Evolutionary conservation across 1,284 basidiomycete genomes (phyloP), one percentile per base, ranked within the genome.

Genomic region (Fistulinella cinereoalba): DNA sequence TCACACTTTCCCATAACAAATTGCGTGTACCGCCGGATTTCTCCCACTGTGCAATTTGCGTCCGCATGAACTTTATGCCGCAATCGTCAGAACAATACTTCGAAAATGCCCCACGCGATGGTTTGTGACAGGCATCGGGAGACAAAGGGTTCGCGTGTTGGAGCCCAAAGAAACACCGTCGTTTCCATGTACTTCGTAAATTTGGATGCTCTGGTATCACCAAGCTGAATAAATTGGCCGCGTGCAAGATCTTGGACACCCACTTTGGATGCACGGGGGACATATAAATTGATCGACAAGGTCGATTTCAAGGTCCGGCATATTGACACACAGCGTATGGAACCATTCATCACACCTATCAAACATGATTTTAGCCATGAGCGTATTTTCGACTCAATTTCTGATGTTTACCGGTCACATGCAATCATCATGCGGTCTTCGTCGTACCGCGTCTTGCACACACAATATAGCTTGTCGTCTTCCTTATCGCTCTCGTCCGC

Each of bases 281-380:
- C 90, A 93, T 41, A 90, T 80, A 64, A 92, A 93, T 62, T 88
- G 84, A 68, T 92, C 91, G 25, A 93, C 85, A 15, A 93, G 77
- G 54, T 92, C 87, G 29, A 91, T 79, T 54, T 83, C 80, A 7
- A 80, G 70, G 55, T 92, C 88, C 19, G 81, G 76, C 74, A 92
- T 86, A 31, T 79, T 70, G 22, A 92, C 81, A 56, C 90, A 93
- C 43, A 79, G 74, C 0, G 87, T 86, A 59, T 93, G 90, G 62
- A 90, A 93, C 90, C 90, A 93, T 53, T 92, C 87, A 59, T 92
- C 90, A 64, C 90, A 92, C 24, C 88, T 91, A 55, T 23, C 49
- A 43, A 4, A 28, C 8, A 24, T 37, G 41, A 28, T 25, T 38
- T 46, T 40, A 51, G 55, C 33, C n/a, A 18, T 16, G 12, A 31